Evolutionary conservation across 192 early-diverging fungal species (phyloP).

Genomic region (Haplosporangium gracile): DNA sequence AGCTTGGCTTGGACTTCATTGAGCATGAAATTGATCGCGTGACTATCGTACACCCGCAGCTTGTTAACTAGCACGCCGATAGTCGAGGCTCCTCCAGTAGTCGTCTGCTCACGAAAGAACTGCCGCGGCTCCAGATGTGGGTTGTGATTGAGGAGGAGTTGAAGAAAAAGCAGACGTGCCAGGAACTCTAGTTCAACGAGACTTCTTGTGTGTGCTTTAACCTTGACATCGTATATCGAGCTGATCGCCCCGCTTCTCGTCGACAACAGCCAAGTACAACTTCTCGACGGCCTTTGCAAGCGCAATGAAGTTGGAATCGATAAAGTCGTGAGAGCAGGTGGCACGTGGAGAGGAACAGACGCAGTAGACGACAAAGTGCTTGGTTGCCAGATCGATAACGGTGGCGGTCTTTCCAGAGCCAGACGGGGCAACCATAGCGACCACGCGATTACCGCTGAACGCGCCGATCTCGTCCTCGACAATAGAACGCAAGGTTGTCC

Average conservation of each 20-base stretch:
- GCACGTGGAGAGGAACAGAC: slow-evolving; percentile 10
- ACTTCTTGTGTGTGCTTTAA: slow-evolving; percentile 22
- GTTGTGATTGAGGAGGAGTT: no score
- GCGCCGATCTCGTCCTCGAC: slow-evolving; percentile 21
- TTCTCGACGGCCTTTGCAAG: slow-evolving; percentile 34
- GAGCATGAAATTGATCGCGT: slow-evolving; percentile 17
- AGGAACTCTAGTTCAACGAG: background rate
- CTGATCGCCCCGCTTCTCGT: background rate
- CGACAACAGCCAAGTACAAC: background rate
- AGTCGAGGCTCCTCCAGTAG: slow-evolving; percentile 10
- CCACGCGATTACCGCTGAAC: slow-evolving; percentile 16
- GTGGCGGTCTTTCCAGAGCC: slow-evolving; percentile 53
- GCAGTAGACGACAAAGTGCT: slow-evolving; percentile 49
- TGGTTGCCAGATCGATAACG: slow-evolving; percentile 31
- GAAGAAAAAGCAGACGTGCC: no score
- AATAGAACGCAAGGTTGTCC: slow-evolving; percentile 25
- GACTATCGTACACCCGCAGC: slow-evolving; percentile 5
- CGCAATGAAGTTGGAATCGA: slow-evolving; percentile 28
- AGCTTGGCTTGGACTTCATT: background rate
- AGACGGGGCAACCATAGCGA: slow-evolving; percentile 48
- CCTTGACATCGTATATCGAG: background rate
- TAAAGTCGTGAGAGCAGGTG: background rate
- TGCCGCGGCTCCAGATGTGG: no score
- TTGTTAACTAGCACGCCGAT: slow-evolving; percentile 17
- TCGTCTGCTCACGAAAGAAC: slow-evolving; percentile 25